Evolutionary conservation across 768 basidiomycete genomes (phyloP), one percentile per base, ranked within the genome.

Genomic region (Lentinula edodes): DNA sequence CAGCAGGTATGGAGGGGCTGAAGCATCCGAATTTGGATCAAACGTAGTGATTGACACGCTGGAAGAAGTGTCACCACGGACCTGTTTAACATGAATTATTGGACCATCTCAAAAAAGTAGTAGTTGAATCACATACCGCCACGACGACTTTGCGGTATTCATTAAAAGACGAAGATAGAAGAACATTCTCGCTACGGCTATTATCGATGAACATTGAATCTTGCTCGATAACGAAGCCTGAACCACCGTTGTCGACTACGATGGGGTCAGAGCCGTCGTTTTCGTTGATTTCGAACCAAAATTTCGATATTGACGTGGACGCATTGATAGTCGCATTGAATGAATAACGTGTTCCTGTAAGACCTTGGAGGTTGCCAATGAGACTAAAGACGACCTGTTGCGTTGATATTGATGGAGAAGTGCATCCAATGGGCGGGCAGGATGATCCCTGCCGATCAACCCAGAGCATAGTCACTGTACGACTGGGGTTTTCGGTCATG

Each of bases 251-350:
- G 41, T 79, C 72, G 60, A 78, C 74, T 1, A 67, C 69, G 2
- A 73, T 72, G 6, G 73, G 59, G 0, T 69, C 53, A 48, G 71
- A 75, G 9, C 80, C 80, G 61, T 79, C 71, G 34, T 74, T 72
- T 61, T 81, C 79, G 62, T 83, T 74, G 7, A 81, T 76, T 34
- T 74, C 69, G 67, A 83, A 83, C 80, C 79, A 81, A 67, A 81
- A 81, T 41, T 76, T 77, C 36, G 78, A 74, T 52, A 83, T 72
- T n/a, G 80, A 80, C 12, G 68, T 68, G 5, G 72, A 61, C 7
- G 74, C 64, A 65, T 76, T 67, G 60, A 81, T 71, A 2, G 75
- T 76, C 7, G 77, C 76, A 16, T 77, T 66, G 62, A 79, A 54
- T 5, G 32, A 20, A 20, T 54, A 54, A 20, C 53, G 35, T 23